phyloP scores from a whole-genome alignment of 1,284 basidiomycete species.

The Heliocybe sulcata region DNA sequence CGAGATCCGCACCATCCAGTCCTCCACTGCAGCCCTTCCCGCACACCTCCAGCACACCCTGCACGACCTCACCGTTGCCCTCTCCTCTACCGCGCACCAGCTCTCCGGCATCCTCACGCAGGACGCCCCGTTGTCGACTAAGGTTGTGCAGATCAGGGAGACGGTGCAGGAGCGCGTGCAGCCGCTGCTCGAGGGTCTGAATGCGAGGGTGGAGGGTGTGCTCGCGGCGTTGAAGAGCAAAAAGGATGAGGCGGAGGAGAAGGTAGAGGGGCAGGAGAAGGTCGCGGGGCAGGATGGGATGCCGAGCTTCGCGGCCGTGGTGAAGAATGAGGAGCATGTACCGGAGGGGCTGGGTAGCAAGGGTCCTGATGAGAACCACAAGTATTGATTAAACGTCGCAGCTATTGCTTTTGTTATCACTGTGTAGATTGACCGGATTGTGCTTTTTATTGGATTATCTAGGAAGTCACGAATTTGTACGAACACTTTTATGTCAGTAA shows the following conservation, averaged over 20 bases:
- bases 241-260: conserved; percentile 10
- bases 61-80: conserved; percentile 33
- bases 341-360: not conserved
- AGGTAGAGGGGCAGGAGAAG: conserved; percentile 12
- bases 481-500: too few relatives aligned
- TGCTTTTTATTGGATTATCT: not conserved
- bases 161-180: conserved; percentile 51
- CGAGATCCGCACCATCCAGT: conserved; percentile 59
- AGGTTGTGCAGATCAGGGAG: conserved; percentile 44
- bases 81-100: conserved; percentile 42
- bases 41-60: conserved; percentile 47
- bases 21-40: conserved; percentile 47
- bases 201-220: conserved; percentile 23
- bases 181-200: conserved; percentile 43
- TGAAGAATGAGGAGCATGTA: conserved; percentile 10
- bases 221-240: conserved; percentile 16
- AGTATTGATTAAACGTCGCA: too few relatives aligned
- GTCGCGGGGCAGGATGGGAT: not conserved
- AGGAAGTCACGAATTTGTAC: too few relatives aligned
- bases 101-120: conserved; percentile 43
- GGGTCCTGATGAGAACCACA: not conserved
- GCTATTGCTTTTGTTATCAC: too few relatives aligned
- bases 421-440: too few relatives aligned
- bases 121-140: conserved; percentile 52
- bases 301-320: not conserved